Base-by-base conservation (phyloP, 192 early-diverging fungal genomes). In the Backusella macrospora region DNA sequence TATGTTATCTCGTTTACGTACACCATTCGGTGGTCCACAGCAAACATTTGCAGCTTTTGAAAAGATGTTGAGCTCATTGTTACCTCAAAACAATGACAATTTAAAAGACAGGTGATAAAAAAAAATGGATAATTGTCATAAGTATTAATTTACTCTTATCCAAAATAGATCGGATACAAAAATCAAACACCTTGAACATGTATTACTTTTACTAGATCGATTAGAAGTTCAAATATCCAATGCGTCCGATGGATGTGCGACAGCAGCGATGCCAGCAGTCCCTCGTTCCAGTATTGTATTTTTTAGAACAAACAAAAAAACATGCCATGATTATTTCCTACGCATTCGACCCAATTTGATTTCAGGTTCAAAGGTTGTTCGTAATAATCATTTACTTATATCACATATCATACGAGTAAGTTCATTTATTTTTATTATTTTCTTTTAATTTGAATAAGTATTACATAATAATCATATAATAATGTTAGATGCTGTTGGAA, bases 251-350 rank as follows among this genome's bases (percentile, higher is more conserved):
- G 94, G 92, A 9, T 85, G 85, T 18, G 82, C 85, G 0, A 80
- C 83, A 12, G 78, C 79, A n/a, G 77, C 79, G 3, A 70, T 89
- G n/a, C 86, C 93, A 4, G 71, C 82, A n/a, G 83, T 89, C 7
- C 87, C 94, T 5, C 86, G 87, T 52, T 71, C 87, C 1, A 90
- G 87, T 38, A 85, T 90, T 39, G 29, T 86, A 0, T 96, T 96
- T 75, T 94, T 95, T 46, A 70, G 84, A 64, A 82, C 90, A 7
- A 96, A 96, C 76, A 82, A 84, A 13, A 85, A 84, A 45, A 84
- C 90, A 13, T 94, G 92, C 71, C 86, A 92, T 29, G 94, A 96
- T 40, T 96, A 93, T 89, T 95, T 95, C 46, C 45, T 77, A 4
- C 78, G 92, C 5, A 83, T 93, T 8, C 76, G 93, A 52, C 71